Percentiles rank a stretch among this genome's conserved stretches.
phyloP scores from a whole-genome alignment of 2,329 filamentous ascomycete genomes.

The Botrytis medusae region DNA sequence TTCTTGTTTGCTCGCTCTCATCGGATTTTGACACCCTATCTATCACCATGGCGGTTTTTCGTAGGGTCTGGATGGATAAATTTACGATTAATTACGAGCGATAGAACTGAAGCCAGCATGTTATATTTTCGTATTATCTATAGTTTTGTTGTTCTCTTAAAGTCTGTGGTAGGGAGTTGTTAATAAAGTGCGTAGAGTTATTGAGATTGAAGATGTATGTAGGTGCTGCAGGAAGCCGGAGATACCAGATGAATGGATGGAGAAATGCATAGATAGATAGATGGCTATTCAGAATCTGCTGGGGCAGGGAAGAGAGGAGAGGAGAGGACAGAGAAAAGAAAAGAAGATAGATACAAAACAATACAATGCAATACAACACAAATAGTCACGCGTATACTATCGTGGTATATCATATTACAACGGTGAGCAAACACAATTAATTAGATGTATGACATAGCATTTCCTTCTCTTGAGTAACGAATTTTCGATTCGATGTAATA shows the following conservation, averaged over 20 bases:
- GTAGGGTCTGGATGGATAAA: not conserved
- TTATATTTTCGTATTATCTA: not conserved
- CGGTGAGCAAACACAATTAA: too few species aligned
- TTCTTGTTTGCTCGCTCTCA: not conserved
- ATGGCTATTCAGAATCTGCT: not conserved
- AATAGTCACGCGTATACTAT: not conserved
- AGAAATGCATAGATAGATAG: not conserved
- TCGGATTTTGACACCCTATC: not conserved
- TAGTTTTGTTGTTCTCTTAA: not conserved
- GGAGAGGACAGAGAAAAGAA: not conserved
- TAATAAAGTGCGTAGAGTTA: not conserved
- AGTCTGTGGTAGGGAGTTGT: not conserved
- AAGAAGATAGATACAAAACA: not conserved
- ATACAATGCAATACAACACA: too few species aligned
- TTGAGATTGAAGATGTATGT: not conserved
- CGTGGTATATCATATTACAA: not conserved
- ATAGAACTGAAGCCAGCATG: not conserved
- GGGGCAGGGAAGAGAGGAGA: not conserved
- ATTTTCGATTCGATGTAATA: not conserved
- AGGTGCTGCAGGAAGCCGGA: not conserved
- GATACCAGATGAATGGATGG: not conserved
- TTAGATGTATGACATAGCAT: not conserved
- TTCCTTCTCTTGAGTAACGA: too few species aligned
- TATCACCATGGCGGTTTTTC: constrained; percentile 4
- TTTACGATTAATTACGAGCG: not conserved